Conservation (phyloP, 129 eudicot species). For the Flaveria sonorensis region DNA sequence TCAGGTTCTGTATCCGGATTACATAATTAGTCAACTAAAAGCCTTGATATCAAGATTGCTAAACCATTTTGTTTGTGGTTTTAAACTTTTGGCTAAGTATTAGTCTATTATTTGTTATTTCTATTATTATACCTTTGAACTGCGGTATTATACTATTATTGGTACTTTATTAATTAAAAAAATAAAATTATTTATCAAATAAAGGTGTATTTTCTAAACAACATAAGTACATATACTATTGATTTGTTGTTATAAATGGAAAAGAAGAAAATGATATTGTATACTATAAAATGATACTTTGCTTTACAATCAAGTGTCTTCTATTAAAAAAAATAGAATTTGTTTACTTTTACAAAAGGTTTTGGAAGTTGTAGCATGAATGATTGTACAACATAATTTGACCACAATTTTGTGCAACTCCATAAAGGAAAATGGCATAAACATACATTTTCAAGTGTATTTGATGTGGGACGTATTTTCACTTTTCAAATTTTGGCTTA, state of each 20-base stretch:
- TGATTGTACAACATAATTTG: conserved; percentile 26
- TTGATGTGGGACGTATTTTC: background rate
- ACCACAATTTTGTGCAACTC: conserved; percentile 33
- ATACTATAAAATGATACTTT: conserved; percentile 26
- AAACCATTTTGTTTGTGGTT: background rate
- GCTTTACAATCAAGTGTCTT: conserved; percentile 23
- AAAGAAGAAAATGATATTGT: background rate
- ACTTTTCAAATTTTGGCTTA: background rate
- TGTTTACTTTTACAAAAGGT: conserved; percentile 34
- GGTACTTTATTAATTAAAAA: background rate
- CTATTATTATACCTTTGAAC: background rate
- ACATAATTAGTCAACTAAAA: too few species aligned
- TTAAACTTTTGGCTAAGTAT: background rate
- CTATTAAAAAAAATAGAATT: conserved; percentile 22
- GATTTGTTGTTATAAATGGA: background rate
- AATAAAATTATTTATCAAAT: background rate
- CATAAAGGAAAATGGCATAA: conserved; percentile 27
- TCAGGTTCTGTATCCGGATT: background rate
- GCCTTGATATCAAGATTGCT: too few species aligned
- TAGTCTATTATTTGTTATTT: background rate
- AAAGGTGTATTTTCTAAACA: background rate
- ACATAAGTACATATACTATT: background rate
- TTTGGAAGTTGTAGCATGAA: conserved; percentile 38
- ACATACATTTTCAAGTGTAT: background rate
- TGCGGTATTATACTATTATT: too few species aligned